phyloP scores from a whole-genome alignment of 169 alveolate species.

The Cyclospora cayetanensis region DNA sequence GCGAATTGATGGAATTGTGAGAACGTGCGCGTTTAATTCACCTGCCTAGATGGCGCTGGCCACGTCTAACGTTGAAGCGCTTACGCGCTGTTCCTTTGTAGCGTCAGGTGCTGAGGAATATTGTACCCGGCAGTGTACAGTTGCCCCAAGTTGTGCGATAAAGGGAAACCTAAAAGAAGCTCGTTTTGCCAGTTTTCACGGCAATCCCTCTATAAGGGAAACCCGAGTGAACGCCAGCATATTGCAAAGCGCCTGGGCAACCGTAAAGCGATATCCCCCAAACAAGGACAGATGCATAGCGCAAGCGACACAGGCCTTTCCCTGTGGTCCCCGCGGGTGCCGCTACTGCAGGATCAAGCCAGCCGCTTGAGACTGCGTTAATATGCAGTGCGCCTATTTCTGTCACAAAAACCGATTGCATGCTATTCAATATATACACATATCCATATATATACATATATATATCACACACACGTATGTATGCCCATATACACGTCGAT shows the following conservation, averaged over 20 bases:
- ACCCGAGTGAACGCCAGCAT: not conserved
- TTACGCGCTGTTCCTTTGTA: too few relatives aligned
- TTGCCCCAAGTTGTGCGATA: conserved; percentile 22
- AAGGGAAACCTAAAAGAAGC: conserved; percentile 1
- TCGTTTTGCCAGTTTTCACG: not conserved
- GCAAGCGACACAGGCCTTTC: not conserved
- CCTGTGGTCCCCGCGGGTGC: not conserved
- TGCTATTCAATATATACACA: not conserved
- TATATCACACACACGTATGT: not conserved
- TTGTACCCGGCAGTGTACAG: not conserved
- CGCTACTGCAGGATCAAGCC: not conserved
- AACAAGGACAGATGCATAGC: not conserved
- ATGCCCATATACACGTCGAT: not conserved
- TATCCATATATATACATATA: not conserved
- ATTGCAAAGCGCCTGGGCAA: not conserved
- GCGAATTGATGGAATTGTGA: too few relatives aligned
- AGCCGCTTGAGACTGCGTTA: not conserved
- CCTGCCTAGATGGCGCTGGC: too few relatives aligned
- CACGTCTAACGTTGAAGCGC: too few relatives aligned
- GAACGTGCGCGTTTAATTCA: too few relatives aligned
- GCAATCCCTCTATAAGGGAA: conserved; percentile 37
- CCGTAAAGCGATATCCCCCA: conserved; percentile 1
- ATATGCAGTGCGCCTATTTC: not conserved
- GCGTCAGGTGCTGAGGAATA: too few relatives aligned
- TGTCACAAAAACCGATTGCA: not conserved